phyloP scores from a whole-genome alignment of 2,329 filamentous ascomycete genomes.

The Colletotrichum noveboracense region DNA sequence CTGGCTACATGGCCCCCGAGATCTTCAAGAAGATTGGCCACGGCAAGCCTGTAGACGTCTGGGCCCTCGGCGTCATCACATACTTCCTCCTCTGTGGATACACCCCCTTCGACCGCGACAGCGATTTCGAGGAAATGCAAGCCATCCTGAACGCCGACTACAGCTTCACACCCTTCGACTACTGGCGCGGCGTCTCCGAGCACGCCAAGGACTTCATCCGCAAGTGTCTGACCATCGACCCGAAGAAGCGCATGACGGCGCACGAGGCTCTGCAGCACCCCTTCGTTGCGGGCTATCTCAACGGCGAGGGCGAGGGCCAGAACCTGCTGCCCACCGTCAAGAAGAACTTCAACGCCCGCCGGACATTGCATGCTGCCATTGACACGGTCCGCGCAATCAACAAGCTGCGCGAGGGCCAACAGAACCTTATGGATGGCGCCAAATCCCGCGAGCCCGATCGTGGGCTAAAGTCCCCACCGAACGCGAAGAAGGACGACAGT shows the following conservation, averaged over 20 bases:
- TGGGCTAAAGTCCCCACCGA: constrained; percentile 34
- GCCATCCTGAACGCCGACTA: constrained; percentile 97
- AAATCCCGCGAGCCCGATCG: constrained; percentile 54
- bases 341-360: constrained; percentile 76
- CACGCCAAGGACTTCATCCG: constrained; percentile 91
- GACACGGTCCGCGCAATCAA: constrained; percentile 75
- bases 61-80: constrained; percentile 98
- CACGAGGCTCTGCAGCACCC: constrained; percentile 76
- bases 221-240: constrained; percentile 89
- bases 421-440: constrained; percentile 67
- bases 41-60: constrained; percentile 97
- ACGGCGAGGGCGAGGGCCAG: constrained; percentile 54
- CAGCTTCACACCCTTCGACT: constrained; percentile 90
- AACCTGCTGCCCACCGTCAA: constrained; percentile 73
- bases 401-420: constrained; percentile 69
- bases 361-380: constrained; percentile 73
- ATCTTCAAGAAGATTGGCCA: constrained; percentile 99
- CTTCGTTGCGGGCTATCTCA: constrained; percentile 63
- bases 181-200: constrained; percentile 93
- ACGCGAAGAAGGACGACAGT: constrained; percentile 48
- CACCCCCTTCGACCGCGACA: constrained; percentile 96
- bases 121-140: constrained; percentile 99
- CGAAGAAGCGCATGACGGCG: constrained; percentile 85
- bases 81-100: constrained; percentile 98
- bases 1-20: constrained; percentile 98